Base-by-base conservation (phyloP, 2,329 filamentous ascomycete species). In the Fusarium keratoplasticum region DNA sequence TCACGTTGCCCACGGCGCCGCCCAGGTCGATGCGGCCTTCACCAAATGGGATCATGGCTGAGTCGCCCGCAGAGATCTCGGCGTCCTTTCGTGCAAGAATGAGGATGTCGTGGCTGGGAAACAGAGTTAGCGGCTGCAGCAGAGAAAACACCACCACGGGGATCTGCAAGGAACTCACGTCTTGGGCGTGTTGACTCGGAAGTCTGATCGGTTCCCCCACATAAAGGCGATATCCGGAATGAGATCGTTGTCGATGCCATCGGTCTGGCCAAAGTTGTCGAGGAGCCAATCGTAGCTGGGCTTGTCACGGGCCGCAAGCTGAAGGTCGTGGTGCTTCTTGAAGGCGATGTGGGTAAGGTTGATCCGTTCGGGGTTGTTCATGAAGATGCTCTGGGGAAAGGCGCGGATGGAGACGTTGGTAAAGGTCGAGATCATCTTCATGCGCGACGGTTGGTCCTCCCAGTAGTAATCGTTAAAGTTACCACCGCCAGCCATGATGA, bases 381-480 rank as follows among this genome's bases (percentile, higher is more conserved):
- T 78, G 69, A 70, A 64, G 47, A 78, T 72, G 55, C 75, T 77
- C 70, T 78, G 76, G 11, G 76, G 76, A 58, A 78, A 78, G 16
- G 77, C 77, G 38, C 77, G 75, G 33, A 79, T 64, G 8, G 77
- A 73, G 20, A 72, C 36, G 57, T 77, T 71, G 25, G 66, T 63
- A 50, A 77, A 78, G 61, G 71, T 76, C 33, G 64, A 40, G 29
- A 78, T 78, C 76, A 78, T 77, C 73, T 78, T 77, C 76, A 78
- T 78, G 58, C 76, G 76, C 16, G 76, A 78, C 68, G 76, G 76
- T 69, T 78, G 76, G 64, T 78, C 76, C 63, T 78, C 76, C 76
- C 76, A 78, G 67, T 78, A 78, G 68, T 78, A 78, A 60, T 78
- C 76, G 69, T 78, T 78, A 27, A 78, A 78, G 70, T 78, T 78